Conservation (phyloP, 2,329 filamentous ascomycete genomes). For the Xylariaceae sp. region DNA sequence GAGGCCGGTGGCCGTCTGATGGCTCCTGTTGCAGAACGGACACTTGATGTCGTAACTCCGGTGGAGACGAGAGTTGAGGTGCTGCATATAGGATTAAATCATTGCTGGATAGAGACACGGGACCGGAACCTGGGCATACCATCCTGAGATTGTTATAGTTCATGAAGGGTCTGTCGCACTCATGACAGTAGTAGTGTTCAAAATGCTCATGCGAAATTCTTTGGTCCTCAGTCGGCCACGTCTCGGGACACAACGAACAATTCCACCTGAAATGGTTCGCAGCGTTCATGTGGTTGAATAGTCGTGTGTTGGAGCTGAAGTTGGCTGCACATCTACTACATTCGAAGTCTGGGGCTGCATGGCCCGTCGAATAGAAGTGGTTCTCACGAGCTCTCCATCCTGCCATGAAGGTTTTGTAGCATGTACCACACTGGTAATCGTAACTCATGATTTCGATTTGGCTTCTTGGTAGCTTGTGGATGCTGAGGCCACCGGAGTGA, state of each 20-base stretch:
- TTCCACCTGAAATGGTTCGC: slow-evolving; percentile 28
- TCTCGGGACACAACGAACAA: slow-evolving; percentile 28
- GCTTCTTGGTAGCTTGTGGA: not conserved
- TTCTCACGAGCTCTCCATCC: slow-evolving; percentile 15
- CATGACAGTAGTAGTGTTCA: slow-evolving; percentile 31
- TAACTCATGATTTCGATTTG: not conserved
- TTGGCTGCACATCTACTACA: slow-evolving; percentile 17
- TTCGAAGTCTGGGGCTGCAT: slow-evolving; percentile 15
- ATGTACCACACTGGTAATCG: slow-evolving; percentile 20
- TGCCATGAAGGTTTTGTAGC: slow-evolving; percentile 11
- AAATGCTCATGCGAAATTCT: slow-evolving; percentile 28
- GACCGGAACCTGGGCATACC: slow-evolving; percentile 23
- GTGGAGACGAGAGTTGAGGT: slow-evolving; percentile 49
- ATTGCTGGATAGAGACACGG: not conserved
- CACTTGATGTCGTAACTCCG: slow-evolving; percentile 41
- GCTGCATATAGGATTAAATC: slow-evolving; percentile 34
- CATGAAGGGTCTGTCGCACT: slow-evolving; percentile 32
- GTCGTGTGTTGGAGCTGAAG: slow-evolving; percentile 12
- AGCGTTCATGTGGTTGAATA: slow-evolving; percentile 29
- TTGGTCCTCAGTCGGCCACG: slow-evolving; percentile 14
- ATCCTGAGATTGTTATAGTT: slow-evolving; percentile 30
- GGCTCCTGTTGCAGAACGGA: slow-evolving; percentile 47
- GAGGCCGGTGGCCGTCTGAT: slow-evolving; percentile 48
- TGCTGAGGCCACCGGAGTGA: not conserved
- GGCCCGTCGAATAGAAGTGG: slow-evolving; percentile 16